These are phyloP conservation scores for Dothistroma septosporum DNA, from an alignment of 2,329 filamentous ascomycete species.

Conservation along the genomic window DNA sequence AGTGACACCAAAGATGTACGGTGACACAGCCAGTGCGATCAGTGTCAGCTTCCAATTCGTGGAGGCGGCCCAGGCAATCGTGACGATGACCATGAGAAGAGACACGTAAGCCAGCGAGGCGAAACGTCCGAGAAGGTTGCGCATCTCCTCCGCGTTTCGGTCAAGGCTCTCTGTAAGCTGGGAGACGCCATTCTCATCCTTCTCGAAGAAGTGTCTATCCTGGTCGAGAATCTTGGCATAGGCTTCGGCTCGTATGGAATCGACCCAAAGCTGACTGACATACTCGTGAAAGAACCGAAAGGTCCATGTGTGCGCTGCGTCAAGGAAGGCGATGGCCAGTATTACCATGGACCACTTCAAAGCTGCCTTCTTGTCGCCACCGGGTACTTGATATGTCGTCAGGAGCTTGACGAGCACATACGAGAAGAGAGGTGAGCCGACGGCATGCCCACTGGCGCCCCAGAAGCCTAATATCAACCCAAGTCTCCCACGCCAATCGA, in stretches of 20 bases:
- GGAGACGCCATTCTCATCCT: constrained; percentile 59
- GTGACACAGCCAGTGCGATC: constrained; percentile 65
- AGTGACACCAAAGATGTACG: constrained; percentile 63
- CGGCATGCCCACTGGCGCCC: constrained; percentile 60
- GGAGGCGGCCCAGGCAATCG: constrained; percentile 68
- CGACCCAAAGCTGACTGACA: constrained; percentile 72
- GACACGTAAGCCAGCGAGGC: constrained; percentile 66
- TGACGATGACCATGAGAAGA: constrained; percentile 61
- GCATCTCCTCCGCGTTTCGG: constrained; percentile 80
- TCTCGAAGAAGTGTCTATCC: constrained; percentile 73
- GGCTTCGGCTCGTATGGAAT: constrained; percentile 63
- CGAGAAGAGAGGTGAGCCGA: constrained; percentile 68
- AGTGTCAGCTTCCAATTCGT: constrained; percentile 78
- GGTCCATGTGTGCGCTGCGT: constrained; percentile 61
- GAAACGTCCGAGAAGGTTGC: constrained; percentile 75
- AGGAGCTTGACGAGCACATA: constrained; percentile 71
- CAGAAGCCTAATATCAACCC: constrained; percentile 59
- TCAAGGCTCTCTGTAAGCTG: constrained; percentile 70
- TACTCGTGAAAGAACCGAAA: constrained; percentile 69
- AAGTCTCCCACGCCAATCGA: constrained; percentile 51
- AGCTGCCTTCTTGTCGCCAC: constrained; percentile 47
- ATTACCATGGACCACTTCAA: constrained; percentile 67
- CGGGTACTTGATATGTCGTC: constrained; percentile 59
- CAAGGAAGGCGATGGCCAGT: constrained; percentile 61
- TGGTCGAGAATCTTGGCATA: constrained; percentile 69